Conservation (phyloP, 2,329 filamentous ascomycete species). For the Curvularia lunata region DNA sequence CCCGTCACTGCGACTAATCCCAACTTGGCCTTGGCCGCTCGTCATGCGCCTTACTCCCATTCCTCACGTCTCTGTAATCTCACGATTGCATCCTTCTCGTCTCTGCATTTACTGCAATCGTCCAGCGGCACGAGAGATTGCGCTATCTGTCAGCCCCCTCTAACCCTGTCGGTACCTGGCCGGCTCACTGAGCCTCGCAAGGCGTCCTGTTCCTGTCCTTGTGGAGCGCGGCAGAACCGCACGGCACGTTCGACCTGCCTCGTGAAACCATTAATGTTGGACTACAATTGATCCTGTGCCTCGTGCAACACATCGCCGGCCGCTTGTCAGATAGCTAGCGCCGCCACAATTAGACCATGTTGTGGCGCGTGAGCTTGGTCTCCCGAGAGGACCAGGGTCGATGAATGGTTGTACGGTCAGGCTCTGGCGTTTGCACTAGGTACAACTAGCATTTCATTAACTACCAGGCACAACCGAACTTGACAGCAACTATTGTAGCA, state of each 20-base stretch:
- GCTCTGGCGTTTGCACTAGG: not conserved
- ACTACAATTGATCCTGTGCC: not conserved
- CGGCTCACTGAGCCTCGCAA: too few species aligned
- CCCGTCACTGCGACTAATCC: not conserved
- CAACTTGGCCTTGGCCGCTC: not conserved
- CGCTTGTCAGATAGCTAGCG: not conserved
- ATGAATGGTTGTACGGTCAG: not conserved
- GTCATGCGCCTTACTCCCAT: too few species aligned
- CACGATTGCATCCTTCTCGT: too few species aligned
- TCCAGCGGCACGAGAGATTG: too few species aligned
- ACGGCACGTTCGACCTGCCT: not conserved
- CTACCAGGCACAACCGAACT: too few species aligned
- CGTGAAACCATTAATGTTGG: not conserved
- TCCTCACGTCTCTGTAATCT: too few species aligned
- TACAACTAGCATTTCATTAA: too few species aligned
- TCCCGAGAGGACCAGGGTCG: not conserved
- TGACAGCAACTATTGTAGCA: too few species aligned
- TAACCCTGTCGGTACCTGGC: not conserved
- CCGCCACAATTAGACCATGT: not conserved
- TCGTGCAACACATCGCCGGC: not conserved
- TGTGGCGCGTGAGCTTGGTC: not conserved
- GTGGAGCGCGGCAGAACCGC: not conserved
- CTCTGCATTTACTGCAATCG: too few species aligned
- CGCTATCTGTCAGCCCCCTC: not conserved
- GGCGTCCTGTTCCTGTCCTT: too few species aligned